Percentiles rank a stretch among this genome's conserved stretches.
These are phyloP conservation scores for Nidularia sp. DNA, from an alignment of 768 basidiomycete genomes.

Conservation along the genomic window DNA sequence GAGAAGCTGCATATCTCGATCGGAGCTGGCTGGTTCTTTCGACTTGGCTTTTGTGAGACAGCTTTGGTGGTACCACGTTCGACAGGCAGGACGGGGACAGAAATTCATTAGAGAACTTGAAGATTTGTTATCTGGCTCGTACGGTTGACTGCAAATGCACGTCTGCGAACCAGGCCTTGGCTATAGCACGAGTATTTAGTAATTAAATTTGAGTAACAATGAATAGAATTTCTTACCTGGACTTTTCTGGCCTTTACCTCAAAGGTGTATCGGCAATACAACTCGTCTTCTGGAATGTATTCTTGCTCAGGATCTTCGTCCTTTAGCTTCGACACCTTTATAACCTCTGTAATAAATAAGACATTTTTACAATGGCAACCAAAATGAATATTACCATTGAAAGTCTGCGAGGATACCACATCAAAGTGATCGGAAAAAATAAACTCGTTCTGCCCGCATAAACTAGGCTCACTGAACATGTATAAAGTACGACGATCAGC, in stretches of 20 bases:
- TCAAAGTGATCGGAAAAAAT: conserved; percentile 46
- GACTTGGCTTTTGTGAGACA: conserved; percentile 34
- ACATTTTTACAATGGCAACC: neutral
- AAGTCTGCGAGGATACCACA: conserved; percentile 36
- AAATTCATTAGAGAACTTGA: conserved; percentile 41
- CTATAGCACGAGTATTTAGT: conserved; percentile 18
- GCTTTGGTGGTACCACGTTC: conserved; percentile 40
- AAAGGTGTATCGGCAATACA: conserved; percentile 46
- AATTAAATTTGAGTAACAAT: neutral
- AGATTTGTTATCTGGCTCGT: conserved; percentile 32
- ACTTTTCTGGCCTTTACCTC: conserved; percentile 27
- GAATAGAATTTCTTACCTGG: conserved; percentile 20
- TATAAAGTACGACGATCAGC: neutral
- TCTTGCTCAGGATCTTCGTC: conserved; percentile 34
- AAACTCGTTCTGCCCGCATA: conserved; percentile 45
- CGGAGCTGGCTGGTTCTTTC: conserved; percentile 10
- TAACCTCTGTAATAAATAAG: conserved; percentile 22
- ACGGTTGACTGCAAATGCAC: conserved; percentile 45
- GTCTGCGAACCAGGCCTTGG: conserved; percentile 32
- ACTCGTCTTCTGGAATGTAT: conserved; percentile 32
- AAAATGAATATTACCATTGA: conserved; percentile 34
- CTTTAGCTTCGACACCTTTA: conserved; percentile 26
- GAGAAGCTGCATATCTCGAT: conserved; percentile 22
- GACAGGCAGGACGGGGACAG: conserved; percentile 49
- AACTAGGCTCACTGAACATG: conserved; percentile 25